Base-by-base conservation (phyloP, 176 grass and related monocot species). In the bread wheat (Triticum aestivum) region DNA sequence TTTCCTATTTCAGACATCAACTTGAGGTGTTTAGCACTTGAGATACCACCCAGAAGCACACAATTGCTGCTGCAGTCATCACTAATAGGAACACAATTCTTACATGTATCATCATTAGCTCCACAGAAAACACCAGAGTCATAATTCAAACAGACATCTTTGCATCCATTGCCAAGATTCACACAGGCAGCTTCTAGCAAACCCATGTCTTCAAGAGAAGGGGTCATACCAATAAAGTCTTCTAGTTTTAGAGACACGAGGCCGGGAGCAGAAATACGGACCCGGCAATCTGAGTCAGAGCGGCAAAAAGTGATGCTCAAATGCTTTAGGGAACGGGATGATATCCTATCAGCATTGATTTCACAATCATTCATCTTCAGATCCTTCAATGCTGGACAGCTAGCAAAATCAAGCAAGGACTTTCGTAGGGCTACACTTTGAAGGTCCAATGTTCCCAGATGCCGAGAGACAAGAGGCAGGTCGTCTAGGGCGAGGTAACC, bases 11-110 rank as follows among this genome's bases (percentile, higher is more conserved):
- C 4, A 66, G 59, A 33, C 4, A 51, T 51, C 41, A 85, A 21
- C 1, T 11, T 12, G 27, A 85, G 47, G 34, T 26, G 32, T 61
- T 17, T 5, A 65, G 41, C 83, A 15, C 65, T 42, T 11, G 73
- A 66, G 75, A 85, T 66, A 77, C 41, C 83, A 38, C 65, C 8
- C 2, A 76, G 73, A 84, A 85, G 61, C 29, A 77, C 41, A 24
- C 61, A 34, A 3, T 35, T 9, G 8, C 8, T 62, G n/a, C 59
- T 62, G n/a, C 3, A 9, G 10, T 62, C 21, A 0, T 9, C 59
- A 24, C 2, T 62, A 24, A 62, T 62, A 62, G 8, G 59, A 62
- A 23, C 8, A 23, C 59, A 62, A 62, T 62, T 24, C 20, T 61
- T 21, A 21, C 58, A 61, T 61, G 20, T 1, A 61, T 61, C 0